Evolutionary conservation across 495 filamentous ascomycete genomes (phyloP).

Genomic region (Daldinia bambusicola): DNA sequence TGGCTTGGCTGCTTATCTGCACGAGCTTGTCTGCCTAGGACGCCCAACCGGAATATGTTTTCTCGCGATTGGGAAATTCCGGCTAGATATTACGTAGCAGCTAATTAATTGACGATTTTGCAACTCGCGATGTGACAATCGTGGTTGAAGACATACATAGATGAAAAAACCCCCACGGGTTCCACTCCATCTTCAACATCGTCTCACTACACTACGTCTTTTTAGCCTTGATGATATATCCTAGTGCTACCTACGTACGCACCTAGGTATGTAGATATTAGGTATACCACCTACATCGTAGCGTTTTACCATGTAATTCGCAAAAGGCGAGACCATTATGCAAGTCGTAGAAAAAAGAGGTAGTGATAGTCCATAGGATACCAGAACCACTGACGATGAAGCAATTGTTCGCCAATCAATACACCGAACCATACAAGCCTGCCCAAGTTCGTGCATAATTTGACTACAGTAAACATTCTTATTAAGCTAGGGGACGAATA

Average conservation of each 20-base stretch:
- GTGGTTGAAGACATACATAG: constrained; percentile 28
- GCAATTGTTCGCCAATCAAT: constrained; percentile 35
- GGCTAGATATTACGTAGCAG: constrained; percentile 29
- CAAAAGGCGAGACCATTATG: constrained; percentile 33
- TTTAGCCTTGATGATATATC: constrained; percentile 12
- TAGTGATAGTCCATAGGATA: constrained; percentile 39
- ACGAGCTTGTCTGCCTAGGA: constrained; percentile 20
- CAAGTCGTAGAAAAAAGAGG: constrained; percentile 39
- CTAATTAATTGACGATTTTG: constrained; percentile 42
- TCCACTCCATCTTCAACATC: constrained; percentile 40
- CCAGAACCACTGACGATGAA: constrained; percentile 33
- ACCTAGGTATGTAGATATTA: constrained; percentile 31
- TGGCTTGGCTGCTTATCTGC: constrained; percentile 24
- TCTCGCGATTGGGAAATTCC: constrained; percentile 33
- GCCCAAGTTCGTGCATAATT: constrained; percentile 26
- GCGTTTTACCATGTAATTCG: constrained; percentile 22
- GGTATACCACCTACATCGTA: constrained; percentile 16
- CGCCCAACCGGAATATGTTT: constrained; percentile 25
- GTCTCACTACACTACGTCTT: constrained; percentile 29
- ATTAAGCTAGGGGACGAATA: constrained; percentile 27
- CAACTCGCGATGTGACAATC: constrained; percentile 40
- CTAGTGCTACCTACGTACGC: constrained; percentile 25
- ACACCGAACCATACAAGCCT: constrained; percentile 17
- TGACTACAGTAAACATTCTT: constrained; percentile 37
- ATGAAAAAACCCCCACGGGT: constrained; percentile 35